Evolutionary conservation across 1,284 basidiomycete species (phyloP), one percentile per base, ranked within the genome.

Genomic region (Pseudomicrostroma phylloplanum): DNA sequence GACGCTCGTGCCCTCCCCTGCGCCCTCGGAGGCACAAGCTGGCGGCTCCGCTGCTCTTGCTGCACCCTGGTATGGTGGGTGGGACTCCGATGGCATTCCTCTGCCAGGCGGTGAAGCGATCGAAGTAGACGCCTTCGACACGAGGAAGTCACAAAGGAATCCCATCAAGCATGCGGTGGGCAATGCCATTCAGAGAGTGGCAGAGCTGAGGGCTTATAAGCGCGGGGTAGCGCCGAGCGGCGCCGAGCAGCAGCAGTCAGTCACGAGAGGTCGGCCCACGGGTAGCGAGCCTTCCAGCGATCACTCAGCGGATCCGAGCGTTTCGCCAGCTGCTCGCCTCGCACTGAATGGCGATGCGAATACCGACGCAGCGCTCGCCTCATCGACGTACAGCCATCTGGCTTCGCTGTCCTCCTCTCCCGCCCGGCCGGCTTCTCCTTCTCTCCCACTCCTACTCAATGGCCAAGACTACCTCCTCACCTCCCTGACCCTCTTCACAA

Each of bases 391-490:
- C 7, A n/a, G 4, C 17, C 4, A 3, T 9, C 17, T 48, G 43
- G 6, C 43, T 48, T 48, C 43, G 43, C 23, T 54, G 12, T 46
- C 56, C 40, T 8, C 57, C 30, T 53, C 58, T 13, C 23, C 30
- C 2, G 6, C 11, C 30, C 48, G 55, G 21, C 21, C 56, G 15
- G 39, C 17, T 26, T 39, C 36, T 2, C 25, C 36, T 2, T 48
- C 46, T 15, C 42, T 17, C 8, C 40, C 23, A 3, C 46, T 21
- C 7, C n/a, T 55, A 7, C 51, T 30, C 42, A 77, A 76, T 58
- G 73, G 74, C 0, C 60, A 64, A 57, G 77, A 79, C 61, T 79
- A 79, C 65, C 67, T 79, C 30, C 67, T 79, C 6, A 78, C 70
- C 26, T 60, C 63, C 1, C 66, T 78, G 0, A 59, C 67, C 1